Conservation (phyloP, 331 rosid species). For the Cucumis variabilis region DNA sequence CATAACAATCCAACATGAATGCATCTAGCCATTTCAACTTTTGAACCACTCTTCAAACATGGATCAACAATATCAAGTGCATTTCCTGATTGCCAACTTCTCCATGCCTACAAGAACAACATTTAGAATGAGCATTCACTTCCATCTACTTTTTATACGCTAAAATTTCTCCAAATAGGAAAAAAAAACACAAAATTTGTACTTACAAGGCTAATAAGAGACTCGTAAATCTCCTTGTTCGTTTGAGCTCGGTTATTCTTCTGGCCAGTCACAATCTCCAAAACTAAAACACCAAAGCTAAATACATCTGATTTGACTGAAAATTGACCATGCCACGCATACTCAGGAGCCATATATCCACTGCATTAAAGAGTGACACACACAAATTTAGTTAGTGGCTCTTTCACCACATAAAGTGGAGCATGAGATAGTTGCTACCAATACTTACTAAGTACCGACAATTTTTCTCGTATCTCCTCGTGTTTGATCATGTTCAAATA, state of each 20-base stretch:
- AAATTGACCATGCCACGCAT: conserved; percentile 39
- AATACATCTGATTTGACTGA: conserved; percentile 49
- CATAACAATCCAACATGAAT: conserved; percentile 58
- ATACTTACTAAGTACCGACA: conserved; percentile 47
- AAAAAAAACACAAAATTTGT: neutral
- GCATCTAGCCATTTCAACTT: conserved; percentile 59
- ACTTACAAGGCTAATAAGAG: conserved; percentile 59
- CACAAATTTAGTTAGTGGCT: neutral
- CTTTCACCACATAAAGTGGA: neutral
- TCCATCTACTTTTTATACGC: neutral
- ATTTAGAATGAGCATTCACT: neutral
- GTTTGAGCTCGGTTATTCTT: conserved; percentile 38
- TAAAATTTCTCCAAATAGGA: too few species aligned
- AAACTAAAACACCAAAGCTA: conserved; percentile 58
- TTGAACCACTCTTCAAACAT: conserved; percentile 35
- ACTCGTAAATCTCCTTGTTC: neutral
- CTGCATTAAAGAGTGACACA: neutral
- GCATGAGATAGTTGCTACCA: neutral
- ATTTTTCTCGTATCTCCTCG: conserved; percentile 31
- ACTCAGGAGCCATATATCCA: conserved; percentile 60
- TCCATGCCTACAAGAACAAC: conserved; percentile 54
- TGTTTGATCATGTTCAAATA: conserved; percentile 43
- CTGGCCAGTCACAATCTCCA: conserved; percentile 55
- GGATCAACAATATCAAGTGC: conserved; percentile 50
- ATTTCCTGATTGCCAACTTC: conserved; percentile 49